These are phyloP conservation scores for Peltaster fructicola DNA, from an alignment of 2,329 filamentous ascomycete species.

Conservation along the genomic window DNA sequence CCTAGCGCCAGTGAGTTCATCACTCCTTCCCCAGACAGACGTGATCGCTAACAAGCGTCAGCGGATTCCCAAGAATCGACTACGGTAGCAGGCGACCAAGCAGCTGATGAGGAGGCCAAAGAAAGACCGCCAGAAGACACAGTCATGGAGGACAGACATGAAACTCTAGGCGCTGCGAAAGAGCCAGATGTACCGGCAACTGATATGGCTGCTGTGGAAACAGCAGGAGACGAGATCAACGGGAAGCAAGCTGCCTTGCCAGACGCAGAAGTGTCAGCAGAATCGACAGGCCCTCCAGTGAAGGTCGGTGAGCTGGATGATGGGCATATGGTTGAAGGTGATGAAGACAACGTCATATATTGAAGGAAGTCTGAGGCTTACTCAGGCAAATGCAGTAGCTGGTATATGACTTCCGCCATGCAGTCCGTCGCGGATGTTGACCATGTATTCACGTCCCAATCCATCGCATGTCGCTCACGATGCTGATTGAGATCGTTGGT, in stretches of 20 bases:
- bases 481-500: too few species aligned
- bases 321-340: conserved; percentile 60
- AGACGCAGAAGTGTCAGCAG: conserved; percentile 6
- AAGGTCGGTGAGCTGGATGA: conserved; percentile 42
- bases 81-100: not conserved
- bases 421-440: too few species aligned
- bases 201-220: conserved; percentile 1
- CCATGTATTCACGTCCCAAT: too few species aligned
- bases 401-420: too few species aligned
- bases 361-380: too few species aligned
- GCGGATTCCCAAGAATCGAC: not conserved
- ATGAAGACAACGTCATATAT: conserved; percentile 86
- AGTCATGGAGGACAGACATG: conserved; percentile 4
- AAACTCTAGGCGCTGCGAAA: conserved; percentile 1
- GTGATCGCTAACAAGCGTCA: conserved; percentile 3
- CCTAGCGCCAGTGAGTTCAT: conserved; percentile 2
- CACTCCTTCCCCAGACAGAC: conserved; percentile 1
- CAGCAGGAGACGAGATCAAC: not conserved
- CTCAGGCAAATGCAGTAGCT: too few species aligned
- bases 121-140: conserved; percentile 8
- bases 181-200: conserved; percentile 4
- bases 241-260: conserved; percentile 4
- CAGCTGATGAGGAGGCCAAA: conserved; percentile 4
- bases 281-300: too few species aligned
- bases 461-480: too few species aligned